Percentiles rank a stretch among this genome's conserved stretches.
phyloP scores from a whole-genome alignment of 1,284 basidiomycete species.

The Rhodotorula sp. region DNA sequence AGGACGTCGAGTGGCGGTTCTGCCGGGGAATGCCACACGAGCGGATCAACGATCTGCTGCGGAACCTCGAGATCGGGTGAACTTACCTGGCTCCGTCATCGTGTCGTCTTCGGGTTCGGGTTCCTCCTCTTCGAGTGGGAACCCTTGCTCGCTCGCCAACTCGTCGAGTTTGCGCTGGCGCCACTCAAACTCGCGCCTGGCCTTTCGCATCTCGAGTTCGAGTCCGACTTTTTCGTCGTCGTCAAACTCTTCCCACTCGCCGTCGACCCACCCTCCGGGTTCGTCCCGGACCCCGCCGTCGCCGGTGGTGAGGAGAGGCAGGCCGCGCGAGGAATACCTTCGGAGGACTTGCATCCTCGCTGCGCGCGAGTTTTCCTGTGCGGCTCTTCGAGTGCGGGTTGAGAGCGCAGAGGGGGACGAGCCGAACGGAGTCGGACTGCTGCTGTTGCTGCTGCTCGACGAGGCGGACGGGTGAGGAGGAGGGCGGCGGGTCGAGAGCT shows the following conservation, averaged over 20 bases:
- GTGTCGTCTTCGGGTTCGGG: not conserved
- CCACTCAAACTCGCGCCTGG: not conserved
- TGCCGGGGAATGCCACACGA: no score
- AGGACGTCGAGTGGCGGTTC: conserved; percentile 25
- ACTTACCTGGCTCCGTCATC: not conserved
- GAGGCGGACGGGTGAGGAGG: no score
- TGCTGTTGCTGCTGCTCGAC: no score
- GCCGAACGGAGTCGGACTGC: no score
- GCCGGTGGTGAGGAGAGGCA: no score
- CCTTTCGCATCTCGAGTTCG: not conserved
- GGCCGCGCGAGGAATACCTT: no score
- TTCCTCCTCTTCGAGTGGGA: not conserved
- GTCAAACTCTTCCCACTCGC: conserved; percentile 3
- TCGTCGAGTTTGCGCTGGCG: not conserved
- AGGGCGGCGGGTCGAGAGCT: no score
- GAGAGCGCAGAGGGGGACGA: no score
- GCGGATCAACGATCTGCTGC: no score
- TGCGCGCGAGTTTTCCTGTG: no score
- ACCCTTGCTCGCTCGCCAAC: not conserved
- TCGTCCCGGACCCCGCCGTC: not conserved
- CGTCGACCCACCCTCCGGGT: conserved; percentile 2
- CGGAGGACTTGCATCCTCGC: no score
- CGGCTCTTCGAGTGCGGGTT: no score
- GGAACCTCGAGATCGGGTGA: not conserved
- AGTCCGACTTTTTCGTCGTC: not conserved